Evolutionary conservation across 2,329 filamentous ascomycete genomes (phyloP).

Genomic region (Ophioceras dolichostomum): DNA sequence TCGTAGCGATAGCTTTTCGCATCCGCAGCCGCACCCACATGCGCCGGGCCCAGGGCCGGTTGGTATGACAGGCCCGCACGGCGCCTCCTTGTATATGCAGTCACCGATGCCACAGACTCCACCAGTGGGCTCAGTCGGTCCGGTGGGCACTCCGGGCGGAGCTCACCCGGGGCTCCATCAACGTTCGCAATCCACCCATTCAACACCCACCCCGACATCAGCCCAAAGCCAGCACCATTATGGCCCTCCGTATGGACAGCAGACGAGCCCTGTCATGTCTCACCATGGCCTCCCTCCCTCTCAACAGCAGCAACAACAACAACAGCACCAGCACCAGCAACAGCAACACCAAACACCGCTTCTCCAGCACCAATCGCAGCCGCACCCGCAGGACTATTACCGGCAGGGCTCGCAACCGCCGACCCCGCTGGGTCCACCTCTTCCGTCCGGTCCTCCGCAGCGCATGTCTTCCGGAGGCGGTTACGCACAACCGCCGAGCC

Average conservation of each 20-base stretch:
- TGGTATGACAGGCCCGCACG: constrained; percentile 19
- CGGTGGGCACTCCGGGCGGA: constrained; percentile 29
- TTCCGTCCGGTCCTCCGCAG: constrained; percentile 27
- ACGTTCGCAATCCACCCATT: constrained; percentile 45
- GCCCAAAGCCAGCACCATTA: constrained; percentile 46
- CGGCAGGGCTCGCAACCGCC: constrained; percentile 41
- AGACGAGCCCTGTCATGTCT: constrained; percentile 37
- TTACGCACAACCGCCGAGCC: constrained; percentile 42
- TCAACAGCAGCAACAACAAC: constrained; percentile 30
- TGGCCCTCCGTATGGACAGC: constrained; percentile 35
- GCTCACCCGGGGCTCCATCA: constrained; percentile 25
- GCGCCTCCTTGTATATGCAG: constrained; percentile 25
- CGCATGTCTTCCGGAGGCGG: constrained; percentile 12
- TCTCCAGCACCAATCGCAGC: constrained; percentile 34
- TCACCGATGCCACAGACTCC: constrained; percentile 34
- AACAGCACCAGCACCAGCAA: constrained; percentile 17
- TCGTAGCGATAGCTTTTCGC: constrained; percentile 31
- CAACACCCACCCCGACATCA: constrained; percentile 48
- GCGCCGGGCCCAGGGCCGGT: constrained; percentile 11
- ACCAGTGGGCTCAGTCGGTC: too few species aligned
- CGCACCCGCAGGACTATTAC: too few species aligned
- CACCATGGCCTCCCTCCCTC: constrained; percentile 29
- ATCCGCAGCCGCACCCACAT: constrained; percentile 9
- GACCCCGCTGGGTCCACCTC: constrained; percentile 38
- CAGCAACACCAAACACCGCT: constrained; percentile 14